Evolutionary conservation across 495 filamentous ascomycete species (phyloP).

Genomic region (Penicillium nucicola): DNA sequence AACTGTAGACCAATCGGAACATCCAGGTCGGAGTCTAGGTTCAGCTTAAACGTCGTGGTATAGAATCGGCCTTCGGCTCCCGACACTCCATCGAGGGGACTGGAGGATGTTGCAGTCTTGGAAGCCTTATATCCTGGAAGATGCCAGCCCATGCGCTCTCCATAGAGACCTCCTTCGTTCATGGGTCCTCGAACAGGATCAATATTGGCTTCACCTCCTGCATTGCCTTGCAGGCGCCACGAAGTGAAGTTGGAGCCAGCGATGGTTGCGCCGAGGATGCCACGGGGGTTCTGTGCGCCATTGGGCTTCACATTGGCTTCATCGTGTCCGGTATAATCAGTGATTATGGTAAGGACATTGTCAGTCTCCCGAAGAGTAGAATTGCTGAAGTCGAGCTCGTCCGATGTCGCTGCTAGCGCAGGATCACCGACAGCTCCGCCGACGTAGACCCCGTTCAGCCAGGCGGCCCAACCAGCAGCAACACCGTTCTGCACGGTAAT

Average conservation of each 20-base stretch:
- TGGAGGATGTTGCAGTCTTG: slow-evolving; percentile 29
- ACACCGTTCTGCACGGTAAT: slow-evolving; percentile 56
- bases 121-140: slow-evolving; percentile 53
- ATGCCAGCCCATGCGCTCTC: slow-evolving; percentile 66
- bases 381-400: slow-evolving; percentile 23
- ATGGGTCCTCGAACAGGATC: slow-evolving; percentile 64
- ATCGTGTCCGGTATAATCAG: slow-evolving; percentile 70
- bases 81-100: slow-evolving; percentile 49
- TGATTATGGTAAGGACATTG: slow-evolving; percentile 63
- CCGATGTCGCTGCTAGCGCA: slow-evolving; percentile 24
- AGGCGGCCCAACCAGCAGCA: slow-evolving; percentile 54
- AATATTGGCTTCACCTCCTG: slow-evolving; percentile 63
- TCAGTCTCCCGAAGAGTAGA: slow-evolving; percentile 41
- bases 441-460: slow-evolving; percentile 51
- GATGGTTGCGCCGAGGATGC: slow-evolving; percentile 57
- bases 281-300: slow-evolving; percentile 64
- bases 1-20: slow-evolving; percentile 38
- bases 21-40: slow-evolving; percentile 41
- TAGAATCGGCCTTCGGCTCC: slow-evolving; percentile 57
- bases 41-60: slow-evolving; percentile 51
- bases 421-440: slow-evolving; percentile 54
- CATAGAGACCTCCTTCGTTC: slow-evolving; percentile 69
- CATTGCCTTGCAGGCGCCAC: slow-evolving; percentile 75
- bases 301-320: slow-evolving; percentile 56
- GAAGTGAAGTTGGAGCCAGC: slow-evolving; percentile 45